Evolutionary conservation across 2,329 filamentous ascomycete genomes (phyloP), one percentile per base, ranked within the genome.

Genomic region (Aspergillus latus): DNA sequence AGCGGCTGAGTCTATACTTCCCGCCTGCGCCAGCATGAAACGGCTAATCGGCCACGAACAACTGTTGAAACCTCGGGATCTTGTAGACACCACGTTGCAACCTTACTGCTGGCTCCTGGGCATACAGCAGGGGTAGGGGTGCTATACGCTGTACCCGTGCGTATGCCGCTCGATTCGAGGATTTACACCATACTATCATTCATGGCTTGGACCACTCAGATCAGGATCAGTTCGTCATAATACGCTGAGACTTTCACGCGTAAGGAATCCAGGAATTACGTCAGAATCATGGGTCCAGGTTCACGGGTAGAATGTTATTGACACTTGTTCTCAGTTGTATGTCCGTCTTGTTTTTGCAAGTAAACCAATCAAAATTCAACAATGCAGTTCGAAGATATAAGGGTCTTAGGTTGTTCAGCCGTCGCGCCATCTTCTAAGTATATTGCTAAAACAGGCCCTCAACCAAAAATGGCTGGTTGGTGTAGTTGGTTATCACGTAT

Each of bases 401-500:
- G 21, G 21, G 21, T 21, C 21, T 21, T 21, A 21, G 3, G 21
- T 21, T 21, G 2, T 3, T 21, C 21, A 21, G 21, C 21, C 21
- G 21, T 21, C 21, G 3, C 21, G 21, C 21, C 15, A 21, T 3
- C 11, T 21, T 9, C n/a, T n/a, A 42, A 42, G 9, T 16, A 21
- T 3, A 37, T 11, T 13, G 11, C 11, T 13, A 11, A 9, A 37
- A 37, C 7, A 1, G 10, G 34, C 34, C 8, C 13, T 13, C 13
- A 37, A 11, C 34, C 34, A 37, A 37, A 9, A 37, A 37, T 36
- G 49, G 49, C 49, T 32, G 49, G 49, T 46, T 52, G 21, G 49
- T 52, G 49, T 46, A 52, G 50, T 52, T 57, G 59, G 57, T 57
- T 59, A 61, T 61, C 68, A 69, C 69, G 65, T 69, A 68, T 70